Evolutionary conservation across 306 rosid species (phyloP), one percentile per base, ranked within the genome.

Genomic region (Aeschynomene evenia): DNA sequence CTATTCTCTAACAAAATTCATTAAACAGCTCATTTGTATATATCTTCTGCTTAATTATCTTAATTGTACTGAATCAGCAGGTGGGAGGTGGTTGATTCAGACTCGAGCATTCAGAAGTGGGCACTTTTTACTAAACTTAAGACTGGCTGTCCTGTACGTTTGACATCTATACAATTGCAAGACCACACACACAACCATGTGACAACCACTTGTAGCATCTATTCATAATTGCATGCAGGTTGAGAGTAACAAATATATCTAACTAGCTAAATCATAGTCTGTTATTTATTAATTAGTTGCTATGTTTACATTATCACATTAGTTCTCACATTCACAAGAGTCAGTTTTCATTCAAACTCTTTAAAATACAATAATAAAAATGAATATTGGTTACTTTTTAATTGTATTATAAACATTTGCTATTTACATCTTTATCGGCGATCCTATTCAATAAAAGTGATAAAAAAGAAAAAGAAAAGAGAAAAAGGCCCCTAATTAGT

Each of bases 61-160:
- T n/a, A n/a, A n/a, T n/a, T n/a, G n/a, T n/a, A n/a, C n/a, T n/a
- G n/a, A n/a, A n/a, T n/a, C n/a, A n/a, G n/a, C 75, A 90, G 96
- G 81, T 90, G 97, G 93, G 71, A 85, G 85, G 94, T 87, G 70
- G 76, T 62, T 4, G 86, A 93, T 75, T 48, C 82, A 2, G 92
- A 88, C 80, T 62, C 90, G 0, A 93, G 96, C 79, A 87, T 83
- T 48, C 82, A 93, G 69, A 93, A 93, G 76, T 81, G 90, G 77
- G 88, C 91, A 0, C 71, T 93, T 50, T 88, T 93, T 71, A 77
- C 94, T 6, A 90, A 77, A 75, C 68, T 93, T 46, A 86, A 60
- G 71, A 88, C 84, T 13, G 96, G 98, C 1, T 93, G 88, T 60
- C 98, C 96, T 0, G 73, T 93, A 7, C 74, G 23, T 16, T 68